Conservation (phyloP, 495 filamentous ascomycete genomes). For the Trichoderma orchidacearum region DNA sequence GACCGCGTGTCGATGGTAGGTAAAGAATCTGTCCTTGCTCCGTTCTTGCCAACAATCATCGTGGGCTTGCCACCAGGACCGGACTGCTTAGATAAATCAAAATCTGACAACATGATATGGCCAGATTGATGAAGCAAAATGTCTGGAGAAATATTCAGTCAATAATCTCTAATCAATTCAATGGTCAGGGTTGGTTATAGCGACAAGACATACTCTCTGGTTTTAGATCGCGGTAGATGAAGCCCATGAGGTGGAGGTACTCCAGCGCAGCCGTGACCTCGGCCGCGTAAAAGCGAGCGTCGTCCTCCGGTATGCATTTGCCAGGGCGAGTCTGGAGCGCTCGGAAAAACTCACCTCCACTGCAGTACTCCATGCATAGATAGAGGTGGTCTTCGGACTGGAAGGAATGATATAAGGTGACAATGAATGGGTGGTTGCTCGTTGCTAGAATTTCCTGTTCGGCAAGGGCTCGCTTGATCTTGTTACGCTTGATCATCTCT, state of each 20-base stretch:
- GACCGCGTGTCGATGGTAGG: slow-evolving; percentile 97
- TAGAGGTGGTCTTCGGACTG: slow-evolving; percentile 98
- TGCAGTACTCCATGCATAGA: slow-evolving; percentile 99
- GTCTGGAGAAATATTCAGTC: slow-evolving; percentile 37
- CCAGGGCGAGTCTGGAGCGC: slow-evolving; percentile 92
- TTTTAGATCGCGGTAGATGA: slow-evolving; percentile 96
- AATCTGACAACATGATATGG: slow-evolving; percentile 99
- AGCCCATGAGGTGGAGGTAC: slow-evolving; percentile 97
- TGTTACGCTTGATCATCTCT: slow-evolving; percentile 99
- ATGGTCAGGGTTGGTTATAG: neutral
- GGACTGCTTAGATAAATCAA: slow-evolving; percentile 95
- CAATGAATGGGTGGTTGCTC: slow-evolving; percentile 97
- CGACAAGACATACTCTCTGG: slow-evolving; percentile 76
- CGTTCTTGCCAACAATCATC: slow-evolving; percentile 83
- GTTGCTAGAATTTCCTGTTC: slow-evolving; percentile 97
- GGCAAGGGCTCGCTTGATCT: slow-evolving; percentile 95
- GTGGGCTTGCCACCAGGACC: slow-evolving; percentile 91
- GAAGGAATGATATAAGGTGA: slow-evolving; percentile 96
- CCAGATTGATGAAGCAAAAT: slow-evolving; percentile 96
- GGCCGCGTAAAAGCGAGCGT: slow-evolving; percentile 92
- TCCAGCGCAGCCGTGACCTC: slow-evolving; percentile 97
- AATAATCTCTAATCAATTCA: slow-evolving; percentile 1
- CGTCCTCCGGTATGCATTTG: slow-evolving; percentile 93
- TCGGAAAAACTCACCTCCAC: slow-evolving; percentile 95
- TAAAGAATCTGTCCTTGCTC: slow-evolving; percentile 64